Conservation (phyloP, 2,329 filamentous ascomycete species). For the Diplocarpon rosae region DNA sequence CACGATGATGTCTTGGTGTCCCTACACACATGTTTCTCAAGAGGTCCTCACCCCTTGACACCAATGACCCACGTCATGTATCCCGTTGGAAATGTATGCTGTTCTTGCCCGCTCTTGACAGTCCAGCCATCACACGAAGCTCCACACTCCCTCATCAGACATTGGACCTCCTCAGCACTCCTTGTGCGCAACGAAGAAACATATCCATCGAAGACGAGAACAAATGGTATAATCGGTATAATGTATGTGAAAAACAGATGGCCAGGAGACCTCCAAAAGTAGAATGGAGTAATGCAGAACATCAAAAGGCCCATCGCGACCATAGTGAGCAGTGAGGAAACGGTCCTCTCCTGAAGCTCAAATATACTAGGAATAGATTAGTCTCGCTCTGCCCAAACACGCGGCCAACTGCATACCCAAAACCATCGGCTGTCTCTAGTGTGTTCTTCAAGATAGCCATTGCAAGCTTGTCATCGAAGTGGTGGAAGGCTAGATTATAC, state of each 20-base stretch:
- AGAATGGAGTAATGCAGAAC: conserved; percentile 40
- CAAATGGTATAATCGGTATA: conserved; percentile 55
- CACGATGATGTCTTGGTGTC: no score
- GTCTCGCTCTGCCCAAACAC: neutral
- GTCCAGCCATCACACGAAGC: conserved; percentile 32
- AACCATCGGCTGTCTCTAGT: conserved; percentile 51
- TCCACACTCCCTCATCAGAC: conserved; percentile 43
- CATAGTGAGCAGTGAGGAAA: conserved; percentile 42
- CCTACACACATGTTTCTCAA: no score
- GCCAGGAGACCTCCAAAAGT: conserved; percentile 30
- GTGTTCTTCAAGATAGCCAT: conserved; percentile 51
- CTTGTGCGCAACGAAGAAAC: conserved; percentile 58
- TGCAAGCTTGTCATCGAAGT: conserved; percentile 57
- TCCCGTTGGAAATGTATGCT: conserved; percentile 37
- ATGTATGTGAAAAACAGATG: conserved; percentile 53
- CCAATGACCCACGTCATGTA: conserved; percentile 37
- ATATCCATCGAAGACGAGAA: conserved; percentile 58
- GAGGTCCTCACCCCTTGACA: conserved; percentile 20
- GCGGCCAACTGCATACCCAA: conserved; percentile 35
- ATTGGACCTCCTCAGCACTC: conserved; percentile 52
- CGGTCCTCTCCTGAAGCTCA: conserved; percentile 58
- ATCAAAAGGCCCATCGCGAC: conserved; percentile 41
- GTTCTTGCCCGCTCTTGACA: conserved; percentile 29
- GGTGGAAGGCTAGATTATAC: conserved; percentile 67
- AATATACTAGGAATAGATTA: conserved; percentile 40